Base-by-base conservation (phyloP, 257 asterid genomes). In the Henckelia pumila region DNA sequence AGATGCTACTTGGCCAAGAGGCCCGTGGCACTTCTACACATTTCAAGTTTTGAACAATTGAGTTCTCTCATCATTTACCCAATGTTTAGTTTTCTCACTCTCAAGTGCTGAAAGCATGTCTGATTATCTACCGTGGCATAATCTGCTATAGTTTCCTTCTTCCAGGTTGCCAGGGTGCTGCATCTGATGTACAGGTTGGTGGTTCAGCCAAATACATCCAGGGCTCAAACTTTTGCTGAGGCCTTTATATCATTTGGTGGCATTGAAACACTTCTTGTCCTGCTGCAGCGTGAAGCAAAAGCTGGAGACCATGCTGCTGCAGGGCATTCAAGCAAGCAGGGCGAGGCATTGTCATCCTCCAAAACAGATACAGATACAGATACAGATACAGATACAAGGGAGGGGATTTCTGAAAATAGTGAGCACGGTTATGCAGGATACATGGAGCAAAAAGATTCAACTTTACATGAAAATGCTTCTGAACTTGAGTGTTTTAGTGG, bases 181-280 rank as follows among this genome's bases (percentile, higher is more conserved):
- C 96, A 90, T 79, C 88, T 93, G 67, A 84, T 93, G 44, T 93
- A 93, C 76, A 81, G 97, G 81, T 77, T 93, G 85, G 95, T 90
- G 70, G 95, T 93, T 64, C 99, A 93, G 77, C 99, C 99, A 62
- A 93, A 93, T 75, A 71, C 73, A 26, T 80, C 90, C 59, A 83
- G 99, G 75, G 97, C 99, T 74, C 86, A 88, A 77, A 81, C 86
- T 77, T 93, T 93, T 68, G 89, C 95, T 14, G 93, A 93, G 73
- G 99, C 99, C 71, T 90, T 93, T 81, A 78, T 88, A 70, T 85
- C 97, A 26, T 83, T 83, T 71, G 99, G 99, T 71, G 99, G 99
- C 81, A 73, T 90, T 75, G 99, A 93, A 75, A 88, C 99, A 68
- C 95, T 93, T 78, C 96, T 93, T 76, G 96, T 86, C 77, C 83